Base-by-base conservation (phyloP, 176 grass and related monocot genomes). In the Triticum monococcum region DNA sequence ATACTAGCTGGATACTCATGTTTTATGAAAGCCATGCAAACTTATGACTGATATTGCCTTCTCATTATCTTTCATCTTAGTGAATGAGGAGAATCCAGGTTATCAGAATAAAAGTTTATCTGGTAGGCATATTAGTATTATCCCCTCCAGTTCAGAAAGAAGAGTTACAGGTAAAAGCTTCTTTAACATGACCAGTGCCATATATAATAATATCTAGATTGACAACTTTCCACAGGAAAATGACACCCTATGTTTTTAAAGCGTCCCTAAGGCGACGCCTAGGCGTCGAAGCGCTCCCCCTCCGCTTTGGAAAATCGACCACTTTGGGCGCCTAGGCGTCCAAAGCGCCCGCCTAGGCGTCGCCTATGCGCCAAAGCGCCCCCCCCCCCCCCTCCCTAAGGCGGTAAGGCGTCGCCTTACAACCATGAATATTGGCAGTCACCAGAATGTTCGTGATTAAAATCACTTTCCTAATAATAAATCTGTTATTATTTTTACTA, bases 121-220 rank as follows among this genome's bases (percentile, higher is more conserved):
- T 78, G 18, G 52, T 78, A 23, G 52, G 7, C 18, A 36, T 60
- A 78, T 60, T 61, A 56, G 28, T 32, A 78, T 37, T 60, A 78
- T n/a, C n/a, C 17, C 52, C 30, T 78, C 17, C 26, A 35, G 75
- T 66, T 57, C 13, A 16, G 20, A 26, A 82, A 72, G 54, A 28
- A 72, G 32, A 20, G 23, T 45, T 72, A 23, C 32, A 20, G n/a
- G 23, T 36, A 74, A 74, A 83, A 83, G 14, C 33, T 61, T 61
- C 33, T 79, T 79, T 25, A 63, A 79, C 56, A 62, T 40, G 56
- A 62, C 33, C 56, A 79, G 36, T 40, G 7, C 5, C 31, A 79
- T 25, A 63, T 38, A 59, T 79, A 79, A 17, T 38, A 62, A 62
- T 62, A 63, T 12, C 68, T 74, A 74, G n/a, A 83, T 73, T 81